Evolutionary conservation across 2,329 filamentous ascomycete genomes (phyloP).

Genomic region (Diaporthe capsici): DNA sequence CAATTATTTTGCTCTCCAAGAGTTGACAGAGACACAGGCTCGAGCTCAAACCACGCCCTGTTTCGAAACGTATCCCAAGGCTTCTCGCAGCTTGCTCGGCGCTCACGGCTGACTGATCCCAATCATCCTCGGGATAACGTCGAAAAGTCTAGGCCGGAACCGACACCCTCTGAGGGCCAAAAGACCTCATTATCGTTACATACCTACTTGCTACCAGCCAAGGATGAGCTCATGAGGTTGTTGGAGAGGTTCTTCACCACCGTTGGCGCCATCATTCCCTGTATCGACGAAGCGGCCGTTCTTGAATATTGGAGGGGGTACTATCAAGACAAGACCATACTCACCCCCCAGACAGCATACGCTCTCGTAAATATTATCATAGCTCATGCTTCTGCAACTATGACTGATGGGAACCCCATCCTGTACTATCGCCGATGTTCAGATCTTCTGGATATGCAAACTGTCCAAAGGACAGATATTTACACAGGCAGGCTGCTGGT

Average conservation of each 20-base stretch:
- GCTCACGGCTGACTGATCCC: background rate
- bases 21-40: background rate
- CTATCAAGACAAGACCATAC: background rate
- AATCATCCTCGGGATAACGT: background rate
- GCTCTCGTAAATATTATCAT: slow-evolving; percentile 5
- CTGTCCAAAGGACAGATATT: background rate
- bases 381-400: background rate
- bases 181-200: too few relatives aligned
- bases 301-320: background rate
- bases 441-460: background rate
- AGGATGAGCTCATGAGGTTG: background rate
- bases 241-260: background rate
- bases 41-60: background rate
- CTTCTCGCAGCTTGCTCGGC: background rate
- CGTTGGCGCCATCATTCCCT: background rate
- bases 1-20: background rate
- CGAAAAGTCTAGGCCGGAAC: background rate
- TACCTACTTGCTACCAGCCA: background rate
- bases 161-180: too few relatives aligned
- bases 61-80: background rate
- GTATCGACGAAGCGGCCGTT: background rate
- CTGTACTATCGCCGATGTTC: background rate
- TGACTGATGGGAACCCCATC: background rate
- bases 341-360: background rate
- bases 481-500: background rate